These are phyloP conservation scores for Vitellaria paradoxa DNA, from an alignment of 179 eudicot genomes.

Conservation along the genomic window DNA sequence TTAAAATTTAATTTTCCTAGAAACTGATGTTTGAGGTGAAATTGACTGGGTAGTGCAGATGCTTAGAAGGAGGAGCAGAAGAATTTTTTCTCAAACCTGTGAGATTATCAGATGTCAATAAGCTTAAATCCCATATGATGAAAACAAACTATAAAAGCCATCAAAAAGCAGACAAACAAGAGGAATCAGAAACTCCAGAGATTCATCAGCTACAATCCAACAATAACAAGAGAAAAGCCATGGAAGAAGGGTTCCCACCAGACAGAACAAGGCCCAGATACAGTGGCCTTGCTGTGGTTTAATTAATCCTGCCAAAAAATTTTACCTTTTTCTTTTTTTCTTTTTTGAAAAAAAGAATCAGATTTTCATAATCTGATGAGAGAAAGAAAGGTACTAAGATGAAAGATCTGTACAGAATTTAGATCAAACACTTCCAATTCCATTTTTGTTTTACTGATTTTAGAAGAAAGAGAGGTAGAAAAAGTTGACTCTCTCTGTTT, in stretches of 20 bases:
- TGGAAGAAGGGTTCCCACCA: conserved; percentile 69
- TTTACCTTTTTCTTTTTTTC: conserved; percentile 8
- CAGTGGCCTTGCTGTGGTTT: conserved; percentile 55
- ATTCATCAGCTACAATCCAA: not conserved
- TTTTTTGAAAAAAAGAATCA: not conserved
- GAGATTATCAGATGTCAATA: conserved; percentile 63
- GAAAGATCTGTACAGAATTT: too few relatives aligned
- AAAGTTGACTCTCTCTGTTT: too few relatives aligned
- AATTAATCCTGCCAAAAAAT: conserved; percentile 20
- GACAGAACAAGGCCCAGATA: conserved; percentile 78
- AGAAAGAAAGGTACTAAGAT: too few relatives aligned
- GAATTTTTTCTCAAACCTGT: conserved; percentile 92
- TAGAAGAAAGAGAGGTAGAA: too few relatives aligned
- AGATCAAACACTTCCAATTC: too few relatives aligned
- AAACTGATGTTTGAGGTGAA: not conserved
- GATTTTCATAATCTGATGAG: too few relatives aligned
- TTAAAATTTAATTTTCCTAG: not conserved
- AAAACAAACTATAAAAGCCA: conserved; percentile 47
- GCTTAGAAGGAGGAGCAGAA: conserved; percentile 94
- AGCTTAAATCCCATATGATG: conserved; percentile 78
- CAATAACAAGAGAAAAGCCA: conserved; percentile 60
- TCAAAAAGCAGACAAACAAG: conserved; percentile 33
- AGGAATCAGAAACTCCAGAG: conserved; percentile 12
- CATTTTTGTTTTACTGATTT: too few relatives aligned
- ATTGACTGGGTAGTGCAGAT: conserved; percentile 35